Evolutionary conservation across 306 rosid genomes (phyloP).

Genomic region (Adenanthera pavonina): DNA sequence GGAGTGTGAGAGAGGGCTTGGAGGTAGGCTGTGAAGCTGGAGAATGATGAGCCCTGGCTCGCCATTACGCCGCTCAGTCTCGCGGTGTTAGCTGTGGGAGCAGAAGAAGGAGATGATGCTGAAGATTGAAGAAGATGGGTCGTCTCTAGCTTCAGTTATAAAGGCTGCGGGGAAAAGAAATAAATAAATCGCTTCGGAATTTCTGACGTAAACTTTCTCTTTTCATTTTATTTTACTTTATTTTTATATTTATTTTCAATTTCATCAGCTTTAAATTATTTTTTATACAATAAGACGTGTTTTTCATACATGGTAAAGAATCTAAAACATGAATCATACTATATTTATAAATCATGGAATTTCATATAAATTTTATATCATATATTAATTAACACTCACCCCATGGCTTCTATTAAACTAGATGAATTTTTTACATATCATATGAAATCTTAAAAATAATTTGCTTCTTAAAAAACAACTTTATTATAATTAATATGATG

Average conservation of each 20-base stretch:
- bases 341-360: too few relatives aligned
- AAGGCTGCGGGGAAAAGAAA: not conserved
- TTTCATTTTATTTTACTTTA: not conserved
- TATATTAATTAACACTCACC: too few relatives aligned
- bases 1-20: conserved; percentile 2
- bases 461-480: too few relatives aligned
- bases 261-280: not conserved
- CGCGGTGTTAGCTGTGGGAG: not conserved
- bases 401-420: too few relatives aligned
- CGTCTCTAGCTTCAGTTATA: not conserved
- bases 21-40: conserved; percentile 56
- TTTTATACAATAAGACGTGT: not conserved
- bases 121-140: not conserved
- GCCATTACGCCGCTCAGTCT: conserved; percentile 47
- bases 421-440: too few relatives aligned
- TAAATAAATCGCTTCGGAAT: not conserved
- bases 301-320: too few relatives aligned
- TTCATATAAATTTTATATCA: too few relatives aligned
- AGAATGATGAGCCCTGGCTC: conserved; percentile 64
- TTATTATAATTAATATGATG: too few relatives aligned
- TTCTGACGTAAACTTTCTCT: not conserved
- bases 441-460: too few relatives aligned
- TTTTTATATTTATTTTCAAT: not conserved
- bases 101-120: not conserved
- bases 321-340: too few relatives aligned